phyloP scores from a whole-genome alignment of 2,329 filamentous ascomycete genomes.

The Lachnellula hyalina region DNA sequence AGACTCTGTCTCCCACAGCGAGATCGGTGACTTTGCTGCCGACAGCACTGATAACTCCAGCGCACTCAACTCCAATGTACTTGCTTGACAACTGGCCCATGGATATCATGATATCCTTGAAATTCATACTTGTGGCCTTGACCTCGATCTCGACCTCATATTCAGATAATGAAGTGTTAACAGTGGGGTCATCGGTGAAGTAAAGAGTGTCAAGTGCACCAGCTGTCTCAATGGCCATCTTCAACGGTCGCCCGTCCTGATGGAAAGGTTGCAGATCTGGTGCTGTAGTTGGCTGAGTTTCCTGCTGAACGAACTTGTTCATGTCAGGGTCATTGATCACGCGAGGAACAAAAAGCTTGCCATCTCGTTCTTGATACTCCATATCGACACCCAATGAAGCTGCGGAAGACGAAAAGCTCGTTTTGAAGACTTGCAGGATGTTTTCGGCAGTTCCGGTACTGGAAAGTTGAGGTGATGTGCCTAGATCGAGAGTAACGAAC shows the following conservation, averaged over 20 bases:
- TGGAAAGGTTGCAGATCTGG: conserved; percentile 39
- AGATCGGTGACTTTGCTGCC: conserved; percentile 29
- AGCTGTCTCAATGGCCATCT: conserved; percentile 21
- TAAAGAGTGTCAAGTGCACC: conserved; percentile 25
- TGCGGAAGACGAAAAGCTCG: conserved; percentile 7
- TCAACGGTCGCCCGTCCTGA: conserved; percentile 20
- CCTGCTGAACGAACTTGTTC: conserved; percentile 37
- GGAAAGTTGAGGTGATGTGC: conserved; percentile 30
- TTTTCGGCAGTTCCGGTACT: conserved; percentile 21
- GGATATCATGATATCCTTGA: conserved; percentile 33
- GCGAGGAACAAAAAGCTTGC: conserved; percentile 25
- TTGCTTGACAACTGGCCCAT: conserved; percentile 32
- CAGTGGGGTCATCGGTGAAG: conserved; percentile 25
- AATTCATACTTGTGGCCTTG: conserved; percentile 34
- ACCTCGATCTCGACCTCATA: conserved; percentile 24
- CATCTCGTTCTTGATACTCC: conserved; percentile 24
- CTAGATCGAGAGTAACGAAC: conserved; percentile 24
- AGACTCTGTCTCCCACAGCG: conserved; percentile 32
- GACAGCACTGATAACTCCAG: conserved; percentile 30
- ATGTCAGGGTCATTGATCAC: conserved; percentile 25
- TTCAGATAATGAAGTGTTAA: conserved; percentile 13
- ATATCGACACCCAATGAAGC: conserved; percentile 11
- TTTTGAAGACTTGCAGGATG: conserved; percentile 17
- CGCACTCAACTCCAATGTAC: conserved; percentile 33
- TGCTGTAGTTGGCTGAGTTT: conserved; percentile 35